Evolutionary conservation across 2,329 filamentous ascomycete genomes (phyloP).

Genomic region (Penicillium aurantiogriseum): DNA sequence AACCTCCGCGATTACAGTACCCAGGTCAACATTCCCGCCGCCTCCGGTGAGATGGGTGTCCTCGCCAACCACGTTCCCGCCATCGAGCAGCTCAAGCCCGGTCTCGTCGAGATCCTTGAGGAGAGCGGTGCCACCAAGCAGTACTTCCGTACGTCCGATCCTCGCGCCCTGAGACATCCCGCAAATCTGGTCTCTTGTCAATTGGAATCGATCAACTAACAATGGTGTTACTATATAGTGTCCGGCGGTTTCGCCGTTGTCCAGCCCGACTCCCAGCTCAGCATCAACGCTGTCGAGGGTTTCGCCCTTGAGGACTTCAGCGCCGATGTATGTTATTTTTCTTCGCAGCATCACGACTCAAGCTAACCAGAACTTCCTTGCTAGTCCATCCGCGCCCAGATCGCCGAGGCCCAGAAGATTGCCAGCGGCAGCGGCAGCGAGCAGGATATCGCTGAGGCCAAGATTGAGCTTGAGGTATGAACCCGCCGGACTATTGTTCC

Average conservation of each 20-base stretch:
- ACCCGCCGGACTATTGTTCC: background rate
- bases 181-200: slow-evolving; percentile 3
- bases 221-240: slow-evolving; percentile 54
- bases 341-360: background rate
- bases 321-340: slow-evolving; percentile 60
- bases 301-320: slow-evolving; percentile 96
- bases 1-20: slow-evolving; percentile 69
- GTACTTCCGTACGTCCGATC: slow-evolving; percentile 80
- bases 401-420: slow-evolving; percentile 94
- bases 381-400: slow-evolving; percentile 78
- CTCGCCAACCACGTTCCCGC: slow-evolving; percentile 98
- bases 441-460: slow-evolving; percentile 96
- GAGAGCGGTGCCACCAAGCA: slow-evolving; percentile 86
- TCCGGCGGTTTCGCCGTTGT: slow-evolving; percentile 96
- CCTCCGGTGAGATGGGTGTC: slow-evolving; percentile 98
- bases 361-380: slow-evolving; percentile 10
- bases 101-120: slow-evolving; percentile 91
- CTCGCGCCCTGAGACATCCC: slow-evolving; percentile 6
- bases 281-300: slow-evolving; percentile 97
- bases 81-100: slow-evolving; percentile 98
- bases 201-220: slow-evolving; percentile 21
- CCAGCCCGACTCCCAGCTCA: slow-evolving; percentile 89
- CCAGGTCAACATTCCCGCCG: slow-evolving; percentile 98
- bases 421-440: slow-evolving; percentile 86
- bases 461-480: slow-evolving; percentile 95